Percentiles rank a stretch among this genome's conserved stretches.
Evolutionary conservation across 2,329 filamentous ascomycete genomes (phyloP).

Genomic region (Cladosporium sp.): DNA sequence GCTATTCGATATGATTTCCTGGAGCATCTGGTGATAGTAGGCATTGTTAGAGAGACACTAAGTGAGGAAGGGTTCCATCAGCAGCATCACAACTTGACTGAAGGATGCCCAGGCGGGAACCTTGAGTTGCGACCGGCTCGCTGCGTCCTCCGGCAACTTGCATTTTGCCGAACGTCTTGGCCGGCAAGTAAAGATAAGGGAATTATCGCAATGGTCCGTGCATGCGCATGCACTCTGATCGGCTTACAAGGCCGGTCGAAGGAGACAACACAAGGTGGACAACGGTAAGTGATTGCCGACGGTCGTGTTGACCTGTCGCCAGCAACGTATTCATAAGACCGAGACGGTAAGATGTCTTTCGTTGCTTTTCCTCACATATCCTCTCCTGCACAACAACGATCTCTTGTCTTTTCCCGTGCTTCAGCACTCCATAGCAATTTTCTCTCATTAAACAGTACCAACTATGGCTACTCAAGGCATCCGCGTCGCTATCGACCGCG

Average conservation of each 20-base stretch:
- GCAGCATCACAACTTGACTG: too few relatives aligned
- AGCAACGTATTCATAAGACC: neutral
- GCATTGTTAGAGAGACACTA: too few relatives aligned
- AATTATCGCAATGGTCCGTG: neutral
- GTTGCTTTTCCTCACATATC: neutral
- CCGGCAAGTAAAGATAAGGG: neutral
- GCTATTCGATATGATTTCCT: too few relatives aligned
- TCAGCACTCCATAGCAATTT: neutral
- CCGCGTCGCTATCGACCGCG: slow-evolving; percentile 63
- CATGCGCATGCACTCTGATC: neutral
- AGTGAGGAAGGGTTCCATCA: too few relatives aligned
- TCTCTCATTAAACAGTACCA: neutral
- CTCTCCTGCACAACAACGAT: neutral
- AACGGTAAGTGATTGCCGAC: neutral
- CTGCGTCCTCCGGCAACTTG: neutral
- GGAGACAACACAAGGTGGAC: neutral
- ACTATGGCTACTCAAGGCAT: neutral
- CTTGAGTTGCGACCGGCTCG: too few relatives aligned
- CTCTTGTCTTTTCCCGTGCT: neutral
- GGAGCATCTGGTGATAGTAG: too few relatives aligned
- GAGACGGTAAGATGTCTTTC: neutral
- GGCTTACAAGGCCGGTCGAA: neutral
- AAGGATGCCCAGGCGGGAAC: too few relatives aligned
- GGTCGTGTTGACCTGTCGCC: neutral
- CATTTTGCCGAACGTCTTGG: neutral